These are phyloP conservation scores for Fusarium sp. DNA, from an alignment of 2,329 filamentous ascomycete species.

Conservation along the genomic window DNA sequence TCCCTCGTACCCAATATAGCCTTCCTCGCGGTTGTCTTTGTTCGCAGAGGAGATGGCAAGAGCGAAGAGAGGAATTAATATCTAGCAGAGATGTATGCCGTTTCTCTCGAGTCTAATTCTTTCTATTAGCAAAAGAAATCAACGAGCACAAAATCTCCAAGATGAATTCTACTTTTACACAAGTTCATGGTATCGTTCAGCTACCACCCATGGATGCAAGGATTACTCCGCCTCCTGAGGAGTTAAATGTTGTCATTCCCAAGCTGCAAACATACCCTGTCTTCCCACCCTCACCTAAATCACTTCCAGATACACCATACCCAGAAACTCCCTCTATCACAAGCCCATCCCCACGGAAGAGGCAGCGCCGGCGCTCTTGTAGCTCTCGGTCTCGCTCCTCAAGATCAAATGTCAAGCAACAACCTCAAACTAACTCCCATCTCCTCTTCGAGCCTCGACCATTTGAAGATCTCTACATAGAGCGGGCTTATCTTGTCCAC, in stretches of 20 bases:
- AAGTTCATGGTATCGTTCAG: conserved; percentile 17
- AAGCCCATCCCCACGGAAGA: conserved; percentile 4
- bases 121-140: neutral
- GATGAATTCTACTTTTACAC: conserved; percentile 34
- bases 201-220: conserved; percentile 39
- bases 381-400: conserved; percentile 10
- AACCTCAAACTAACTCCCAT: conserved; percentile 18
- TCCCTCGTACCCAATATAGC: conserved; percentile 21
- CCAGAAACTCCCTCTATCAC: conserved; percentile 4
- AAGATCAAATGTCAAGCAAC: conserved; percentile 8
- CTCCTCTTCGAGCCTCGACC: conserved; percentile 54
- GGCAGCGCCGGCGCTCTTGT: conserved; percentile 31
- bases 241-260: conserved; percentile 22
- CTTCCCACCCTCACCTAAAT: conserved; percentile 20
- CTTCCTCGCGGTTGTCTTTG: conserved; percentile 25
- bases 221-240: conserved; percentile 36
- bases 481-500: conserved; percentile 60
- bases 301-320: conserved; percentile 13
- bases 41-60: neutral
- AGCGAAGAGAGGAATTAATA: conserved; percentile 25
- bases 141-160: conserved; percentile 16
- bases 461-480: conserved; percentile 58
- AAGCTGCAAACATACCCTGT: conserved; percentile 14
- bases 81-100: conserved; percentile 22
- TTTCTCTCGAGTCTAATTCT: conserved; percentile 4